phyloP scores from a whole-genome alignment of 23 red algal genomes.

The Gracilaria domingensis region DNA sequence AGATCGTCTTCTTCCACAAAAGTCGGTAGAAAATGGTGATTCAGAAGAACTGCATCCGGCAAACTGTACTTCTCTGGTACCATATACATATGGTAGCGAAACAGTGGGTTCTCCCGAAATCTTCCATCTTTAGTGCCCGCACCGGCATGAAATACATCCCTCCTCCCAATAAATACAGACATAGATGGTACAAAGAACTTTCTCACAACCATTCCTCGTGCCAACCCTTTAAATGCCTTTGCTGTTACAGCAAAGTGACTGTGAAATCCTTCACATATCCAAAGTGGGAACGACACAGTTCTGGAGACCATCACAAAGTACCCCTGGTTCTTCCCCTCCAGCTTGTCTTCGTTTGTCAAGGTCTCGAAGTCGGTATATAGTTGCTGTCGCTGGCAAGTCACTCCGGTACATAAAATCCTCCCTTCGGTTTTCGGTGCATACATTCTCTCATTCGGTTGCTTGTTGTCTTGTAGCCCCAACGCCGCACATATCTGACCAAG shows the following conservation, averaged over 20 bases:
- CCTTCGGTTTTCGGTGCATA: slow-evolving; percentile 8
- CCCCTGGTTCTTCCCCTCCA: slow-evolving; percentile 1
- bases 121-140: neutral
- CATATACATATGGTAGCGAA: slow-evolving; percentile 38
- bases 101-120: neutral
- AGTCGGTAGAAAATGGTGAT: neutral
- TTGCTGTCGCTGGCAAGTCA: neutral
- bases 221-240: neutral
- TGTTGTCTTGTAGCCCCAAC: neutral
- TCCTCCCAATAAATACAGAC: slow-evolving; percentile 20
- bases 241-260: neutral
- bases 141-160: slow-evolving; percentile 13
- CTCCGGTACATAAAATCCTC: neutral
- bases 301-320: slow-evolving; percentile 43
- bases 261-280: slow-evolving; percentile 21
- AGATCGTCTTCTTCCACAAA: slow-evolving; percentile 16
- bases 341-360: neutral
- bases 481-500: neutral
- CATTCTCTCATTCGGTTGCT: neutral
- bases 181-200: neutral
- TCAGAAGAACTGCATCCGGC: neutral
- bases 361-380: slow-evolving; percentile 17
- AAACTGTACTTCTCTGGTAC: neutral
- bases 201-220: neutral
- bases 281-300: neutral